Percentiles rank a stretch among this genome's conserved stretches.
phyloP scores from a whole-genome alignment of 2,329 filamentous ascomycete genomes.

The Incumbomyces delicatus region DNA sequence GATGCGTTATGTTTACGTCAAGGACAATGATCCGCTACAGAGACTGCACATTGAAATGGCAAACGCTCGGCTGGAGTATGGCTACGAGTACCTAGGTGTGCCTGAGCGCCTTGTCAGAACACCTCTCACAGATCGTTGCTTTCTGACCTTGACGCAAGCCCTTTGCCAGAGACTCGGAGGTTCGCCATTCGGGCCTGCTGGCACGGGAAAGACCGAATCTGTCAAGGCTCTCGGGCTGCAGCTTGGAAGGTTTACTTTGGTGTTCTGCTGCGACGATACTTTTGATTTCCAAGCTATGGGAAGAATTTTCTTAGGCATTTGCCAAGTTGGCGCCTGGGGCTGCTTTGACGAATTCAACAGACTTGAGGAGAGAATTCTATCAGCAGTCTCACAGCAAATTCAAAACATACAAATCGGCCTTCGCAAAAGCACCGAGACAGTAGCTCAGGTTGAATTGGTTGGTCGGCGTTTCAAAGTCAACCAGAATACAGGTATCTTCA shows the following conservation, averaged over 20 bases:
- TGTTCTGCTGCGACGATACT: conserved; percentile 98
- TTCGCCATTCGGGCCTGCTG: conserved; percentile 92
- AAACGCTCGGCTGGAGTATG: conserved; percentile 88
- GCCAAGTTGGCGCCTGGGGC: conserved; percentile 97
- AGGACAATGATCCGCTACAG: conserved; percentile 70
- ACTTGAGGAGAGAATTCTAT: conserved; percentile 93
- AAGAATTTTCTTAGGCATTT: conserved; percentile 97
- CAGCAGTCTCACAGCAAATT: conserved; percentile 96
- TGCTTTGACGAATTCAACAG: conserved; percentile 99
- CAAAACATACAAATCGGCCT: conserved; percentile 98
- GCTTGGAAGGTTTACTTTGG: conserved; percentile 91
- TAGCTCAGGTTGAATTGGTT: conserved; percentile 85
- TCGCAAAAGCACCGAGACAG: conserved; percentile 71
- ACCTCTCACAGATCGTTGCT: conserved; percentile 93
- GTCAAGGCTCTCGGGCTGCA: conserved; percentile 96
- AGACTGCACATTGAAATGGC: conserved; percentile 92
- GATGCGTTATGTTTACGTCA: conserved; percentile 88
- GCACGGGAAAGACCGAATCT: conserved; percentile 97
- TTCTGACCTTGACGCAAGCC: conserved; percentile 93
- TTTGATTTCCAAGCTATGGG: conserved; percentile 99
- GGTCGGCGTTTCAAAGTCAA: conserved; percentile 86
- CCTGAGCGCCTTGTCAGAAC: conserved; percentile 93
- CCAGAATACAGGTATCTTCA: conserved; percentile 93
- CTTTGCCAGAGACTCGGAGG: conserved; percentile 90
- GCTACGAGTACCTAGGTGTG: conserved; percentile 95